Conservation (phyloP, 2,329 filamentous ascomycete species). For the Boeremia exigua region DNA sequence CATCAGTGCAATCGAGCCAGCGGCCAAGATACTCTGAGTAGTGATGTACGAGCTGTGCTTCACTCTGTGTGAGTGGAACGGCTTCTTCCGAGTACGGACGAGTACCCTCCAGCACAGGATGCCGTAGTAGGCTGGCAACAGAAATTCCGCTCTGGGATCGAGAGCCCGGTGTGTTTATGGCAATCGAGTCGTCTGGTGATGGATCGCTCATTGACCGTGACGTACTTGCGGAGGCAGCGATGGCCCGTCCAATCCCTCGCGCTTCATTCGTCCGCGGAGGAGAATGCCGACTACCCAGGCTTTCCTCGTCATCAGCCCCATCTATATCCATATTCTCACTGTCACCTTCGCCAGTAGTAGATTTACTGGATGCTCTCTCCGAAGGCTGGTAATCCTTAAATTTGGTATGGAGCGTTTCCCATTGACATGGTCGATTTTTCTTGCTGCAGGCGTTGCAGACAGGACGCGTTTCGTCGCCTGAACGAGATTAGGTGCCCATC, state of each 20-base stretch:
- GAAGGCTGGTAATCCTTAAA: constrained; percentile 37
- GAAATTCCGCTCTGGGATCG: constrained; percentile 8
- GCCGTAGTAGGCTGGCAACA: constrained; percentile 20
- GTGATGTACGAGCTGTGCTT: constrained; percentile 38
- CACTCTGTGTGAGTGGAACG: constrained; percentile 26
- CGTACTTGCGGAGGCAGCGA: constrained; percentile 16
- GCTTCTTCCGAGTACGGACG: constrained; percentile 11
- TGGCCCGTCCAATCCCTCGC: constrained; percentile 1
- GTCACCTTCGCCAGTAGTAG: constrained; percentile 14
- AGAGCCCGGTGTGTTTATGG: constrained; percentile 22
- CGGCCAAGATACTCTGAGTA: constrained; percentile 39
- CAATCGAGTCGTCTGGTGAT: constrained; percentile 16
- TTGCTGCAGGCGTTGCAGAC: constrained; percentile 41
- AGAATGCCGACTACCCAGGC: constrained; percentile 21
- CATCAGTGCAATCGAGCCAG: constrained; percentile 43
- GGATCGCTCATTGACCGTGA: constrained; percentile 22
- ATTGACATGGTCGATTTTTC: constrained; percentile 40
- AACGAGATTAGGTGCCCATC: neutral
- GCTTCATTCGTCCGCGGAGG: constrained; percentile 21
- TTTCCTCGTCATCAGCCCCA: constrained; percentile 18
- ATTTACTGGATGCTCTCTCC: constrained; percentile 23
- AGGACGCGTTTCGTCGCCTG: constrained; percentile 40
- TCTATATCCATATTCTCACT: constrained; percentile 24
- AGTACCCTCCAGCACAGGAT: constrained; percentile 9
- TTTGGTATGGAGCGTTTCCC: constrained; percentile 35